phyloP scores from a whole-genome alignment of 352 stramenopile genomes.

The Aphanomyces invadans region DNA sequence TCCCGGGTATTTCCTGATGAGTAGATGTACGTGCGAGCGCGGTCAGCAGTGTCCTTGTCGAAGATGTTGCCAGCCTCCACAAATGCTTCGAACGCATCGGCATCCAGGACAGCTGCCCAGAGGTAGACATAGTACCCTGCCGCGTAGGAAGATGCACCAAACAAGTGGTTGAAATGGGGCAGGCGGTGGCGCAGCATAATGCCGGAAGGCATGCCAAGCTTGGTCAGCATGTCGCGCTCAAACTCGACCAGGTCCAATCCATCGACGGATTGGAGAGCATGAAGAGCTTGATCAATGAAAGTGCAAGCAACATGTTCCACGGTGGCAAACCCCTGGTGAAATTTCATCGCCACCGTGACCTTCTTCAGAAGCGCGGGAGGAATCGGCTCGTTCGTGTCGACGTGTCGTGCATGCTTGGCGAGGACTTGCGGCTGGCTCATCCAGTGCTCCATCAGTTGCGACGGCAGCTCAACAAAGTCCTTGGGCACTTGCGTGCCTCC shows the following conservation, averaged over 20 bases:
- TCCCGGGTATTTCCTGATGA: constrained; percentile 41
- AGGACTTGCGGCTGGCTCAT: constrained; percentile 86
- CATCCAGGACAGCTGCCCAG: constrained; percentile 85
- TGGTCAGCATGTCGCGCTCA: constrained; percentile 52
- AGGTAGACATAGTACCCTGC: constrained; percentile 89
- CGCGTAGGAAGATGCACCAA: constrained; percentile 58
- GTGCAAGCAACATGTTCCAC: constrained; percentile 81
- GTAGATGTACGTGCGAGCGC: constrained; percentile 44
- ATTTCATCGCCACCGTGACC: constrained; percentile 38
- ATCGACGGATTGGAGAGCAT: constrained; percentile 32
- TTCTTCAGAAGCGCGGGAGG: constrained; percentile 66
- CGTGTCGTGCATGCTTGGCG: constrained; percentile 71
- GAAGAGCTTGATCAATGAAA: constrained; percentile 76
- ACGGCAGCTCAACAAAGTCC: constrained; percentile 95
- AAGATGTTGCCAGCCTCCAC: constrained; percentile 46
- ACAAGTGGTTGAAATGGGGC: constrained; percentile 75
- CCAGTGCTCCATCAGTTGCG: constrained; percentile 97
- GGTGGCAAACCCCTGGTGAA: constrained; percentile 51
- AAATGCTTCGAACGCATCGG: constrained; percentile 58
- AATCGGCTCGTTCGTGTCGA: constrained; percentile 72
- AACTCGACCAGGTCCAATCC: constrained; percentile 32
- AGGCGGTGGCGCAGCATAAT: constrained; percentile 82
- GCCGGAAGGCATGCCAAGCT: constrained; percentile 59
- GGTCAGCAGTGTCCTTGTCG: constrained; percentile 34
- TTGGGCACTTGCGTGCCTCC: constrained; percentile 88